Evolutionary conservation across 352 stramenopile species (phyloP), one percentile per base, ranked within the genome.

Genomic region (Pythium vanterpoolii): DNA sequence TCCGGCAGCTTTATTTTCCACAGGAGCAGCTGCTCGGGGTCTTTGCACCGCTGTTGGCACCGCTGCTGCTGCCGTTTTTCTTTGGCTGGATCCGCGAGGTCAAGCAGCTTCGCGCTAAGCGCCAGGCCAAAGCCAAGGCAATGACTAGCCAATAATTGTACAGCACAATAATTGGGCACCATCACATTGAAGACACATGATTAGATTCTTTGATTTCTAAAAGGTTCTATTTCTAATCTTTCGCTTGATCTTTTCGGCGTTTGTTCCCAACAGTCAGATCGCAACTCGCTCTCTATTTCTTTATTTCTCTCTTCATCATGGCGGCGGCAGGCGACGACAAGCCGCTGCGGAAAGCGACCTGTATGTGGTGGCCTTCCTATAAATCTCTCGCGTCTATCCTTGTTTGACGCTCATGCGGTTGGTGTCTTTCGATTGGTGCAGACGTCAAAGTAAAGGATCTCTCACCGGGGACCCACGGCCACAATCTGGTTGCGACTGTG

Each of bases 381-480:
- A 13, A 5, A 10, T 31, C 11, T 11, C 14, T 50, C 6, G 13
- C 27, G 24, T 31, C 26, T 51, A 4, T 38, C 5, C 9, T 26
- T 9, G 18, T 21, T 14, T 23, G 5, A 30, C 10, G 24, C 56
- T 40, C 27, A 34, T 55, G 5, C 19, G 51, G 18, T 55, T 49
- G 10, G 27, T 60, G 45, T 39, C 38, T 44, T 44, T 45, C 1
- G n/a, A n/a, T n/a, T n/a, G n/a, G n/a, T 68, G 45, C 49, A 95
- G 86, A 95, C 43, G 72, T 87, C 38, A 92, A 95, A 52, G 80
- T 92, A 26, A 69, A 78, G 52, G 86, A 95, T 57, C 55, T 95
- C 48, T 72, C 70, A 10, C 83, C 86, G 4, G 86, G 76, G 13
- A 83, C 86, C 8, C 77, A 92, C 23, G 86, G 86, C 5, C 82